Evolutionary conservation across 1,284 basidiomycete species (phyloP).

Genomic region (Lentinula novae-zelandiae): DNA sequence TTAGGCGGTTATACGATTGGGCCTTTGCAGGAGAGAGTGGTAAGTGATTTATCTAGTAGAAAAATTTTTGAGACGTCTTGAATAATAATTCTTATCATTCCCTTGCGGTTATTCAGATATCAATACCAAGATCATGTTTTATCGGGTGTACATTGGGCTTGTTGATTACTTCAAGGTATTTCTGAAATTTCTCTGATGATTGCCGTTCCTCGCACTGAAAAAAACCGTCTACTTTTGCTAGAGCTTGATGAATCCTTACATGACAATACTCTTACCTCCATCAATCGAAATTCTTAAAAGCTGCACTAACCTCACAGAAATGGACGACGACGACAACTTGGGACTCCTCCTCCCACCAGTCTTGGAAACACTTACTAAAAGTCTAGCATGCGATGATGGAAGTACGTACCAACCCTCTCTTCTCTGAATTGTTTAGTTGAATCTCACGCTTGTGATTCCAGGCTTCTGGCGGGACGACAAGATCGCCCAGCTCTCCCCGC

Average conservation of each 20-base stretch:
- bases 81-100: neutral
- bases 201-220: conserved; percentile 8
- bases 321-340: conserved; percentile 25
- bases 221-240: conserved; percentile 24
- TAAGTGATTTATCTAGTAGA: conserved; percentile 27
- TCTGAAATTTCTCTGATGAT: neutral
- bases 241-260: conserved; percentile 90
- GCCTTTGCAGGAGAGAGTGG: conserved; percentile 66
- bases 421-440: neutral
- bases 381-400: conserved; percentile 78
- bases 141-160: conserved; percentile 67
- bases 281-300: conserved; percentile 62
- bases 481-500: conserved; percentile 55
- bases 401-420: conserved; percentile 39
- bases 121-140: conserved; percentile 65
- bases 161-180: conserved; percentile 82
- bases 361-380: conserved; percentile 64
- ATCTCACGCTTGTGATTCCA: conserved; percentile 23
- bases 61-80: neutral
- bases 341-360: conserved; percentile 60
- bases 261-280: conserved; percentile 71
- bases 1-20: conserved; percentile 94
- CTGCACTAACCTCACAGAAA: conserved; percentile 31
- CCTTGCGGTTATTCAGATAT: conserved; percentile 19
- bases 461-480: conserved; percentile 89